Percentiles rank a stretch among this genome's conserved stretches.
Evolutionary conservation across 192 early-diverging fungal species (phyloP).

Genomic region (Entomortierella chlamydospora): DNA sequence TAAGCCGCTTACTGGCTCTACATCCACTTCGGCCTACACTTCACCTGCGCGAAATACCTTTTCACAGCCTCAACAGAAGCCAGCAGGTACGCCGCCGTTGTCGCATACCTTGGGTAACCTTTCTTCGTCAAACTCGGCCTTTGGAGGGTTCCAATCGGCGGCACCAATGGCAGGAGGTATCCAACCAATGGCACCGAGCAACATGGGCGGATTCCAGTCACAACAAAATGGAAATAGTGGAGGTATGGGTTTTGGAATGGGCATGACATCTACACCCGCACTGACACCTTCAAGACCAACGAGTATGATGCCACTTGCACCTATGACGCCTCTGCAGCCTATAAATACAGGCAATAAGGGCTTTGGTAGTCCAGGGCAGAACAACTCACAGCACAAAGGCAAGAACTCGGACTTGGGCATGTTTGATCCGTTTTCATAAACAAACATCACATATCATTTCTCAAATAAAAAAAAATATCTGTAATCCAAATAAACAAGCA

Average conservation of each 20-base stretch:
- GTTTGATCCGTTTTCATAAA: slow-evolving; percentile 55
- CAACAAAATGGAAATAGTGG: slow-evolving; percentile 11
- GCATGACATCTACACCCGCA: slow-evolving; percentile 16
- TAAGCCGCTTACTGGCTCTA: slow-evolving; percentile 22
- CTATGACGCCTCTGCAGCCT: slow-evolving; percentile 48
- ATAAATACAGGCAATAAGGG: slow-evolving; percentile 17
- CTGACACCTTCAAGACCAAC: slow-evolving; percentile 24
- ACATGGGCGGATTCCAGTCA: slow-evolving; percentile 43
- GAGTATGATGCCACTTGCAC: slow-evolving; percentile 27
- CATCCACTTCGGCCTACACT: slow-evolving; percentile 8
- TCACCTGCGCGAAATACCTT: slow-evolving; percentile 24
- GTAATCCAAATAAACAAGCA: neutral
- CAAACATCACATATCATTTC: neutral
- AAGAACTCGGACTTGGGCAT: slow-evolving; percentile 51
- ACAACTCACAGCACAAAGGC: slow-evolving; percentile 27
- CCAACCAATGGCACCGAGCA: slow-evolving; percentile 27
- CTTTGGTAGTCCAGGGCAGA: slow-evolving; percentile 10
- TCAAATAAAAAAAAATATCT: neutral
- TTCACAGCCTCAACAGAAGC: slow-evolving; percentile 53
- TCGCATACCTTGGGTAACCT: slow-evolving; percentile 50
- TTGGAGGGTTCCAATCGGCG: slow-evolving; percentile 51
- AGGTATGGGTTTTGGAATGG: slow-evolving; percentile 31
- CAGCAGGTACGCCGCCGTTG: slow-evolving; percentile 37
- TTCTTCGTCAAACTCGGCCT: slow-evolving; percentile 37
- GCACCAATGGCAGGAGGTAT: slow-evolving; percentile 8